Conservation (phyloP, 805 yeast genomes). For the Teunomyces stri region DNA sequence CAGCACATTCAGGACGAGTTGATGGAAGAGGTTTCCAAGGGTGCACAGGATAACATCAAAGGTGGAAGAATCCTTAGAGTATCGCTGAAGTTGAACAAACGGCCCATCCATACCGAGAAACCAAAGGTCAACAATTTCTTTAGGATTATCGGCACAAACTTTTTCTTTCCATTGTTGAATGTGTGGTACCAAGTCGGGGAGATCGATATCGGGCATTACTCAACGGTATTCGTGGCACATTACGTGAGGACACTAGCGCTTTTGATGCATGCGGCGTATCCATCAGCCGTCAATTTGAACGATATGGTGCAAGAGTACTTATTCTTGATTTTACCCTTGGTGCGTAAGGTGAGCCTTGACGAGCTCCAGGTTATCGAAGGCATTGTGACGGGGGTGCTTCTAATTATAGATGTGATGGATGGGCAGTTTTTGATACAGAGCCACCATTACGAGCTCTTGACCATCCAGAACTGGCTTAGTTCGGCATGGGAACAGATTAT, state of each 20-base stretch:
- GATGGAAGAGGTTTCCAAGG: conserved; percentile 28
- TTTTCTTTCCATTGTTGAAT: conserved; percentile 55
- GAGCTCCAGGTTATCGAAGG: conserved; percentile 38
- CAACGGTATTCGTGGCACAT: conserved; percentile 55
- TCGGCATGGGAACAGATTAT: conserved; percentile 34
- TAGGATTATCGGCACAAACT: conserved; percentile 37
- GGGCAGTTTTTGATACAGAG: conserved; percentile 21
- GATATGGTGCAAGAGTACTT: conserved; percentile 61
- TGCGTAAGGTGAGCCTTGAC: conserved; percentile 18
- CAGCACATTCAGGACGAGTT: conserved; percentile 29
- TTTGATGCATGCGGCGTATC: conserved; percentile 57
- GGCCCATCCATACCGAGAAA: conserved; percentile 6
- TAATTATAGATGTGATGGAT: conserved; percentile 35
- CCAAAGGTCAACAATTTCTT: conserved; percentile 31
- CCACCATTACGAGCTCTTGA: conserved; percentile 19
- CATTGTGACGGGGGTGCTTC: conserved; percentile 34
- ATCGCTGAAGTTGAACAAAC: conserved; percentile 32
- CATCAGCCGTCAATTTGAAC: conserved; percentile 45
- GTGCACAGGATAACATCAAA: conserved; percentile 29
- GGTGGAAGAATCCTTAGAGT: conserved; percentile 44
- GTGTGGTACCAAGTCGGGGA: conserved; percentile 49
- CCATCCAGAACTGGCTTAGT: conserved; percentile 26
- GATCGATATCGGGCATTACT: conserved; percentile 50
- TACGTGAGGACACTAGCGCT: conserved; percentile 57
- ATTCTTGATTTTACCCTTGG: conserved; percentile 26